These are phyloP conservation scores for Mycocalia duriaeana DNA, from an alignment of 1,284 basidiomycete species.

Conservation along the genomic window DNA sequence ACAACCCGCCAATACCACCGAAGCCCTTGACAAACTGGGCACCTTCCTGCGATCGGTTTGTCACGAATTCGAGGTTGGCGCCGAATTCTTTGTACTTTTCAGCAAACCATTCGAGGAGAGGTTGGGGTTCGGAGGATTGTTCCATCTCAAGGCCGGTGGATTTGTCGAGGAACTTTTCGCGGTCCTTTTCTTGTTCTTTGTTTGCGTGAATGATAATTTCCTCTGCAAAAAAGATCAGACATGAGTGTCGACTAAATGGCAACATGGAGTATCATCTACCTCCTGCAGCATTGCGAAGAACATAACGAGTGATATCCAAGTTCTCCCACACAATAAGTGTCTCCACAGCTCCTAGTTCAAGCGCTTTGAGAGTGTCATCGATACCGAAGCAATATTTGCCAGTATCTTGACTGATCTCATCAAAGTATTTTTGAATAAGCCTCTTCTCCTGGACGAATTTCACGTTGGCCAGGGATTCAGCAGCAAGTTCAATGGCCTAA, in stretches of 20 bases:
- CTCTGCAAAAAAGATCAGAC: too few species aligned
- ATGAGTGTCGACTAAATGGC: too few species aligned
- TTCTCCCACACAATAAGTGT: constrained; percentile 99
- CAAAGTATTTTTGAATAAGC: constrained; percentile 97
- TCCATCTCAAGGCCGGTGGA: constrained; percentile 97
- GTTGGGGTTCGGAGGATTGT: constrained; percentile 70
- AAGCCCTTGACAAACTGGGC: constrained; percentile 99
- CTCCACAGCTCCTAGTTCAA: constrained; percentile 96
- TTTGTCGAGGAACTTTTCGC: constrained; percentile 92
- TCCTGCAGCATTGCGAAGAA: constrained; percentile 85
- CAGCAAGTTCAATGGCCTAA: constrained; percentile 94
- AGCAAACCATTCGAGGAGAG: constrained; percentile 95
- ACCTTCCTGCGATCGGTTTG: constrained; percentile 92
- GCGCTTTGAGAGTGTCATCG: constrained; percentile 93
- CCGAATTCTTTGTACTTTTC: constrained; percentile 99
- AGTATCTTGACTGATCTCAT: constrained; percentile 98
- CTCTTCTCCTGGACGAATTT: constrained; percentile 99
- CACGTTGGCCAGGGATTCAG: constrained; percentile 94
- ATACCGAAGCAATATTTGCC: constrained; percentile 98
- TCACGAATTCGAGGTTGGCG: constrained; percentile 87
- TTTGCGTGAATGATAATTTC: constrained; percentile 76
- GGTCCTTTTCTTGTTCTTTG: constrained; percentile 85
- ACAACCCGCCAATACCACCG: constrained; percentile 93
- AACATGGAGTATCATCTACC: too few species aligned
- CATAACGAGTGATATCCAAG: constrained; percentile 81